Evolutionary conservation across 208 protist genomes (phyloP).

Genomic region (Trypanosoma vivax): DNA sequence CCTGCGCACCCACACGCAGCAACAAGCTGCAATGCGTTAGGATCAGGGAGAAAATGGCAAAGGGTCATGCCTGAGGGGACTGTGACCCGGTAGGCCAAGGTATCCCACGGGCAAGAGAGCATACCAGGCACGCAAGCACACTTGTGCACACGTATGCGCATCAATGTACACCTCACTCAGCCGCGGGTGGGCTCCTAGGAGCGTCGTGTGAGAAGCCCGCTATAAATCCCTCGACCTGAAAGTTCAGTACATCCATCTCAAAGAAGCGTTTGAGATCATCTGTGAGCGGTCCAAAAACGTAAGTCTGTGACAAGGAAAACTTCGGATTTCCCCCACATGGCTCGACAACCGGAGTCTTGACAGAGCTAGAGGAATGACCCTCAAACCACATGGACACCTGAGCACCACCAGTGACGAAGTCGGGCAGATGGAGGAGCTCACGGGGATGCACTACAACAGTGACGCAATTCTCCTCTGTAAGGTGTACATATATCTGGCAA

Average conservation of each 20-base stretch:
- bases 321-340: conserved; percentile 37
- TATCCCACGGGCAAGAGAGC: too few relatives aligned
- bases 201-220: neutral
- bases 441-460: conserved; percentile 29
- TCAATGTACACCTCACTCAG: too few relatives aligned
- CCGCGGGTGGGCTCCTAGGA: too few relatives aligned
- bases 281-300: conserved; percentile 35
- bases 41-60: too few relatives aligned
- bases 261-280: conserved; percentile 31
- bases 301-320: conserved; percentile 42
- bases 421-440: conserved; percentile 38
- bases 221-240: conserved; percentile 42
- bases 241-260: conserved; percentile 30
- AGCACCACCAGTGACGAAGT: conserved; percentile 36
- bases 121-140: too few relatives aligned
- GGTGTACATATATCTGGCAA: conserved; percentile 27
- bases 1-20: too few relatives aligned
- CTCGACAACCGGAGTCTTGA: conserved; percentile 24
- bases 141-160: too few relatives aligned
- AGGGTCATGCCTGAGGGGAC: too few relatives aligned
- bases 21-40: too few relatives aligned
- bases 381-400: conserved; percentile 52
- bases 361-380: conserved; percentile 22
- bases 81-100: too few relatives aligned
- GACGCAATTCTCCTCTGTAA: conserved; percentile 24